Conservation (phyloP, 345 rosid species). For the Gossypium raimondii region DNA sequence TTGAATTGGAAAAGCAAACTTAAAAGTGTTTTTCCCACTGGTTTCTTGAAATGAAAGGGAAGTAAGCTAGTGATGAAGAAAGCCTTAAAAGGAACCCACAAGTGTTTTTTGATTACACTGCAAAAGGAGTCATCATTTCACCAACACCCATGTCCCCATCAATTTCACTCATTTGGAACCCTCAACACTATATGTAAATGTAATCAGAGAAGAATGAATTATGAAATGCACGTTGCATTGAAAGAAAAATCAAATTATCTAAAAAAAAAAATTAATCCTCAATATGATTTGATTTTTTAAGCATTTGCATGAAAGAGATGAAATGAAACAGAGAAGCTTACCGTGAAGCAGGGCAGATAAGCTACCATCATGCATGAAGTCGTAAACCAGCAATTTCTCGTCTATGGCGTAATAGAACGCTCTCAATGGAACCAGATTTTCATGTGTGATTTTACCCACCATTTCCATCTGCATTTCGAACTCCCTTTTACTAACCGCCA, state of each 20-base stretch:
- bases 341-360: constrained; percentile 94
- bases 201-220: background rate
- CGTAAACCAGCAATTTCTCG: constrained; percentile 87
- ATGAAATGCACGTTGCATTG: background rate
- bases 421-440: constrained; percentile 74
- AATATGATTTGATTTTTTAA: background rate
- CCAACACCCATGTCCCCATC: background rate
- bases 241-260: no score
- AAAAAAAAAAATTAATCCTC: background rate
- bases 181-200: no score
- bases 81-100: background rate
- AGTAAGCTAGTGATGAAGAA: background rate
- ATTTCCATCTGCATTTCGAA: constrained; percentile 85
- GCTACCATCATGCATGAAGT: constrained; percentile 85
- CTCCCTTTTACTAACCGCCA: constrained; percentile 61
- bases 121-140: background rate
- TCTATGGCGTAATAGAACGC: constrained; percentile 90
- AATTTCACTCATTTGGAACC: background rate
- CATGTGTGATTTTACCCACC: constrained; percentile 64
- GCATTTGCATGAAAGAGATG: background rate
- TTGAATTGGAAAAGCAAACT: background rate
- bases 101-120: background rate
- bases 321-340: constrained; percentile 18
- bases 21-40: background rate
- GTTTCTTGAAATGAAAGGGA: background rate